These are phyloP conservation scores for Wickerhamiella kurtzmanii DNA, from an alignment of 805 yeast genomes.

Conservation along the genomic window DNA sequence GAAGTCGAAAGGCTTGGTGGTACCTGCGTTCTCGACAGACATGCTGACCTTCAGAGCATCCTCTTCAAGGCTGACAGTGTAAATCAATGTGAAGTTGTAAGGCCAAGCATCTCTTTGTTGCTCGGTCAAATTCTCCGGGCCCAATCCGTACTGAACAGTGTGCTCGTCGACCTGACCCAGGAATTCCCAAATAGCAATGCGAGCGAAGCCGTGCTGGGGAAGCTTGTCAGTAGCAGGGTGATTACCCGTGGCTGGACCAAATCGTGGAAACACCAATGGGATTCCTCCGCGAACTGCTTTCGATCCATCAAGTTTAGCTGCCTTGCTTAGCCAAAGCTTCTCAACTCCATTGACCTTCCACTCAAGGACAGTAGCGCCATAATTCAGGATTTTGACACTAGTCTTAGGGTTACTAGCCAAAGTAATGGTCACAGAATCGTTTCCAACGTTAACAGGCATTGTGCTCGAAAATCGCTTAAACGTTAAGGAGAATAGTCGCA, in stretches of 20 bases:
- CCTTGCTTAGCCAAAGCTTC: slow-evolving; percentile 55
- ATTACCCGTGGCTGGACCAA: slow-evolving; percentile 41
- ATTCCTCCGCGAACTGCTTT: slow-evolving; percentile 96
- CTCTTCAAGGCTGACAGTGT: slow-evolving; percentile 48
- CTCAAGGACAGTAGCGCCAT: slow-evolving; percentile 79
- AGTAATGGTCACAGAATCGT: slow-evolving; percentile 14
- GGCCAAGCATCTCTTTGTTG: slow-evolving; percentile 50
- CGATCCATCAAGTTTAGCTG: slow-evolving; percentile 76
- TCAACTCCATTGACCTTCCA: slow-evolving; percentile 67
- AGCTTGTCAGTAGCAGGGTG: slow-evolving; percentile 36
- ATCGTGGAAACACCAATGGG: slow-evolving; percentile 84
- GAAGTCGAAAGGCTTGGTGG: slow-evolving; percentile 56
- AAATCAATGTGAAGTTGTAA: slow-evolving; percentile 64
- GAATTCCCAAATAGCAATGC: slow-evolving; percentile 86
- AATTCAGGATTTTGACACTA: slow-evolving; percentile 53
- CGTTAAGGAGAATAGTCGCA: neutral
- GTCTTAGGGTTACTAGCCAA: slow-evolving; percentile 11
- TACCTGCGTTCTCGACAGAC: slow-evolving; percentile 57
- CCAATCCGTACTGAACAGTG: slow-evolving; percentile 78
- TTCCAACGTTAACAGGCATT: slow-evolving; percentile 13
- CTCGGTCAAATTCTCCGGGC: slow-evolving; percentile 65
- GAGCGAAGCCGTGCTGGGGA: slow-evolving; percentile 95
- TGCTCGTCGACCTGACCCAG: slow-evolving; percentile 64
- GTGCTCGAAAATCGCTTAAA: neutral
- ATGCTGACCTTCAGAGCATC: slow-evolving; percentile 41